Evolutionary conservation across 768 basidiomycete species (phyloP), one percentile per base, ranked within the genome.

Genomic region (Hericium alpestre): DNA sequence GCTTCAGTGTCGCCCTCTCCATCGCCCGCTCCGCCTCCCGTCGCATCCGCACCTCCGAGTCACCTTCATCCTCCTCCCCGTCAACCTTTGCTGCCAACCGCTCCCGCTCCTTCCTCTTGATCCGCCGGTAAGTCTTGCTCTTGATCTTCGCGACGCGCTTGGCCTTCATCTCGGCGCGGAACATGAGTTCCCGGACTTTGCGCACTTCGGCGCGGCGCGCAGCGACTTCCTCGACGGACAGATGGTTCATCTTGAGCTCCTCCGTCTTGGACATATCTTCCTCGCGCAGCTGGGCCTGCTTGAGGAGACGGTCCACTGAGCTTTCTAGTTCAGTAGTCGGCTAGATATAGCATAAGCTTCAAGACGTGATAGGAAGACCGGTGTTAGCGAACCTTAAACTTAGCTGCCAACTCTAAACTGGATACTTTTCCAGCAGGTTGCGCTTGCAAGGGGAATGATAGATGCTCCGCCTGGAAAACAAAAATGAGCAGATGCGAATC

Each of bases 121-220:
- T 76, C 61, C 87, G 86, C 27, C 93, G 78, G 67, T 93, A 98
- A 2, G 90, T 83, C 72, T 93, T 95, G 69, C 87, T 91, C 75
- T 98, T 98, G 72, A 99, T 99, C 73, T 94, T 97, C 20, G 86
- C 82, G 16, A 95, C 76, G 16, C 94, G 82, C 66, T 88, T 88
- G 16, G 93, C 90, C 68, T 95, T 93, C 38, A 81, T 74, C 63
- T 97, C 95, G 0, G 92, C 92, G 4, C 94, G 84, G 73, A 95
- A 96, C 75, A 93, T 86, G 41, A 97, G 77, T 64, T 96, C 94
- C 18, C 95, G 86, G 81, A 91, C 90, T 66, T 83, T 82, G 38
- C 89, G 82, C 11, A 99, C 79, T 64, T 93, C 90, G 1, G 78
- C 79, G 1, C 91, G 83, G 0, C 93, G 84, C 6, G 83, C 79